Percentiles rank a stretch among this genome's conserved stretches.
Evolutionary conservation across 108 stramenopile genomes (phyloP).

Genomic region (Phaeodactylum tricornutum): DNA sequence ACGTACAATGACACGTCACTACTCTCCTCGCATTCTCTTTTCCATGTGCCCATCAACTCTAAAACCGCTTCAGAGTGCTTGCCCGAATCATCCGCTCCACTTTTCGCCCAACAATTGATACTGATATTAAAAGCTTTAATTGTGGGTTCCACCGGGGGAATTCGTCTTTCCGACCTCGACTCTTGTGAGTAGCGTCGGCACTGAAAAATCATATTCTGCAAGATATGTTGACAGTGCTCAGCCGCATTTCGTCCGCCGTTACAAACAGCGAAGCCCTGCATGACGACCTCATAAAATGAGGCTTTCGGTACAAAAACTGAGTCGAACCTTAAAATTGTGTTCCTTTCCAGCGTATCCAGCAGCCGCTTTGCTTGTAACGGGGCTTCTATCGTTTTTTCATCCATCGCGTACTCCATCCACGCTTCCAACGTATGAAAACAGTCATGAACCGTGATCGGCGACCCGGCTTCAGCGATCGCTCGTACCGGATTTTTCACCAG

Average conservation of each 20-base stretch:
- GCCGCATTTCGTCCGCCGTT: slow-evolving; percentile 6
- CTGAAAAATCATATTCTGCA: slow-evolving; percentile 7
- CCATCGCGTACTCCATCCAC: no score
- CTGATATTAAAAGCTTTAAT: slow-evolving; percentile 43
- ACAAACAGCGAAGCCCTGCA: slow-evolving; percentile 15
- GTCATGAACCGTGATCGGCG: no score
- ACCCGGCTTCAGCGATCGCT: no score
- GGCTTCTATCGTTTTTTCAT: no score
- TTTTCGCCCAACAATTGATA: slow-evolving; percentile 43
- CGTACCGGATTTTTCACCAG: no score
- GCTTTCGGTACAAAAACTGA: not conserved
- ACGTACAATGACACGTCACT: slow-evolving; percentile 2
- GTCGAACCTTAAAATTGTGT: no score
- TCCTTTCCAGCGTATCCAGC: no score
- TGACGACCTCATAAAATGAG: slow-evolving; percentile 11
- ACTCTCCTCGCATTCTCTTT: slow-evolving; percentile 11
- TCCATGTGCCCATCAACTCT: slow-evolving; percentile 29
- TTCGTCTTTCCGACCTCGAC: not conserved
- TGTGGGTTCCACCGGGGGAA: slow-evolving; percentile 14
- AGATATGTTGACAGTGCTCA: slow-evolving; percentile 3
- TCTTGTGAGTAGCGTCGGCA: not conserved
- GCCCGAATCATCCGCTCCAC: slow-evolving; percentile 25
- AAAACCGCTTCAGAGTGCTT: slow-evolving; percentile 24
- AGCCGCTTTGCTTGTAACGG: no score
- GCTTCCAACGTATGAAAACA: no score